Base-by-base conservation (phyloP, 2,329 filamentous ascomycete species). In the Aphanocladium album region DNA sequence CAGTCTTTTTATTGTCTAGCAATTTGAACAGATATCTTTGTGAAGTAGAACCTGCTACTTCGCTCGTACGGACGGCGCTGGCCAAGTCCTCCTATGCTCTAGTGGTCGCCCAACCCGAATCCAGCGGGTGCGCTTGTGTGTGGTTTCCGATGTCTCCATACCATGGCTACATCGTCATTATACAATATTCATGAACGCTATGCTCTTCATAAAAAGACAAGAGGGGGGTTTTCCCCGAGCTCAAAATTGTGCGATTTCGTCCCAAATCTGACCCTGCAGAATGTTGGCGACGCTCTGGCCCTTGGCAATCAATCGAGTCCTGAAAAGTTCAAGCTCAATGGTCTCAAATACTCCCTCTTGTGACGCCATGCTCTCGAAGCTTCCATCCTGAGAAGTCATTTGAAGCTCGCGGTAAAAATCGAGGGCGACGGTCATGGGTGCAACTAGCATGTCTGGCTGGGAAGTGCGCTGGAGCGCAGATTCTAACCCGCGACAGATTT, bases 401-500 rank as follows among this genome's bases (percentile, higher is more conserved):
- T 75, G 73, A 51, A 78, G 70, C 7, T 73, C 72, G 25, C 69
- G 70, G 64, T 77, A 82, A 39, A 78, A 75, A n/a, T 74, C 68
- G 63, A 76, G 68, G 1, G 75, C 78, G 16, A 78, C 72, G 8
- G 68, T 71, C 68, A 82, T 72, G 3, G 79, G 78, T 12, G 73
- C 73, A 9, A 73, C 67, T 17, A 83, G 65, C 64, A 80, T 64
- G 62, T 82, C 79, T 1, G 79, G 80, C 69, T 82, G 79, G 16
- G 72, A 72, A 1, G 75, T 79, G 3, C 69, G 71, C 7, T 67
- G 69, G 5, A 83, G 70, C 0, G 76, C 76, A 49, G 75, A 79
- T 62, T 83, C 82, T 5, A 84, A 69, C 3, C 77, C 76, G 45
- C 80, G 76, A 64, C 82, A 84, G 17, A 83, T 77, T 58, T 78